phyloP scores from a whole-genome alignment of 352 stramenopile genomes.

The Globisporangium rhizosaccharum region DNA sequence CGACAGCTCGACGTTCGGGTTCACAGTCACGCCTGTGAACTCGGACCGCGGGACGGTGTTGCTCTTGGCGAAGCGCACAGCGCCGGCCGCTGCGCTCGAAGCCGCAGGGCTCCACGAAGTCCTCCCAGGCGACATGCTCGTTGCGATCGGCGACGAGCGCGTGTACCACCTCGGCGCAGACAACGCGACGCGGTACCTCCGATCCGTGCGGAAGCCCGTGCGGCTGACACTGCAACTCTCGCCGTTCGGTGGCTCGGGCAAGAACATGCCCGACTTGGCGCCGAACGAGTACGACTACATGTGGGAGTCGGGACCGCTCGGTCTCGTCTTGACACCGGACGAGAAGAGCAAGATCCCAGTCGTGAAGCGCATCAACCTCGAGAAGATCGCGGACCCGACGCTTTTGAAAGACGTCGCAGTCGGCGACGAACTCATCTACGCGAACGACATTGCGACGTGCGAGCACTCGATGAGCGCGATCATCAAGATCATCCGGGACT shows the following conservation, averaged over 20 bases:
- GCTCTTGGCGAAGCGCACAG: slow-evolving; percentile 49
- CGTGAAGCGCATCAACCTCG: slow-evolving; percentile 68
- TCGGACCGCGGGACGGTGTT: slow-evolving; percentile 64
- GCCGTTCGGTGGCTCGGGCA: slow-evolving; percentile 41
- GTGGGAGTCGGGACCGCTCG: slow-evolving; percentile 64
- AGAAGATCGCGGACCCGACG: slow-evolving; percentile 39
- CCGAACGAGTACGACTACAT: slow-evolving; percentile 80
- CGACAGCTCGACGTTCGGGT: slow-evolving; percentile 55
- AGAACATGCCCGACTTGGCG: slow-evolving; percentile 46
- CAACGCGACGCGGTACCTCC: slow-evolving; percentile 60
- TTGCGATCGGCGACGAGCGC: slow-evolving; percentile 73
- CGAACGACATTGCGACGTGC: slow-evolving; percentile 65
- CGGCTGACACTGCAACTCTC: slow-evolving; percentile 61
- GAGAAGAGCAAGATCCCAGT: slow-evolving; percentile 58
- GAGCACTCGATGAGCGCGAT: slow-evolving; percentile 69
- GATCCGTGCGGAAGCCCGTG: slow-evolving; percentile 63
- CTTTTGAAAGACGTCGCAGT: slow-evolving; percentile 46
- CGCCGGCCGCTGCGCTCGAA: slow-evolving; percentile 23
- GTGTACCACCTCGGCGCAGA: slow-evolving; percentile 66
- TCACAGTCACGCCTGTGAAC: slow-evolving; percentile 64
- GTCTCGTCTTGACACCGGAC: slow-evolving; percentile 70
- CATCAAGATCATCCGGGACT: slow-evolving; percentile 70
- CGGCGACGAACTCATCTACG: slow-evolving; percentile 73
- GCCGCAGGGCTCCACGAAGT: slow-evolving; percentile 56
- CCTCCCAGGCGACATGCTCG: slow-evolving; percentile 65